Base-by-base conservation (phyloP, 352 stramenopile species). In the Pythium oligandrum region DNA sequence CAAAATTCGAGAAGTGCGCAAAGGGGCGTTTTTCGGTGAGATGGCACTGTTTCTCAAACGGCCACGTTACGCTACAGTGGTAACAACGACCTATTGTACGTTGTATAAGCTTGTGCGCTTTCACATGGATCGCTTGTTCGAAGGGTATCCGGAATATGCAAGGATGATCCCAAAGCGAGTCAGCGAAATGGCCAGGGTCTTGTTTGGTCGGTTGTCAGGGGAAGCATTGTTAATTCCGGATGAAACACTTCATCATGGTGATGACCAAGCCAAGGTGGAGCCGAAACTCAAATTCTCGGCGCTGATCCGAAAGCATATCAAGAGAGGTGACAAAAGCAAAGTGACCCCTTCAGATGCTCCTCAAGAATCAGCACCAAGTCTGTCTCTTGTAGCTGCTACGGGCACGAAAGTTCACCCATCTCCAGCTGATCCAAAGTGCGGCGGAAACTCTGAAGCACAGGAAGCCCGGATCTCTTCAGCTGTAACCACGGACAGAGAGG, bases 1-100 rank as follows among this genome's bases (percentile, higher is more conserved):
- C 31, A 88, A 83, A 43, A 70, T 90, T 12, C 63, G 73, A 2
- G 79, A 90, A 37, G 49, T 83, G 1, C 65, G 78, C 0, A 86
- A 86, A 45, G 75, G 75, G 1, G 61, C 70, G 3, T 86, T 83
- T 42, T 89, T 89, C 45, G 78, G 78, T 3, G 78, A 89, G 37
- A 73, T 89, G 48, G 66, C 67, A 9, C 55, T 89, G 44, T 89
- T 89, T 40, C 48, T 78, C 2, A 73, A 75, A 8, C 61, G 64
- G 3, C 73, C 75, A 12, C 71, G 78, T 3, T 85, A 66, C 26
- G 78, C 75, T 3, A 84, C 72, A 0, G 65, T 88, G 7, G 33
- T 79, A 33, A 80, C 74, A 3, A 71, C 63, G 5, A 86, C 77
- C 0, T 88, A 86, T 46, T 86, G 68, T 51, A 84, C 75, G 6